Conservation (phyloP, 2,329 filamentous ascomycete genomes). For the Nigrospora sphaerica region DNA sequence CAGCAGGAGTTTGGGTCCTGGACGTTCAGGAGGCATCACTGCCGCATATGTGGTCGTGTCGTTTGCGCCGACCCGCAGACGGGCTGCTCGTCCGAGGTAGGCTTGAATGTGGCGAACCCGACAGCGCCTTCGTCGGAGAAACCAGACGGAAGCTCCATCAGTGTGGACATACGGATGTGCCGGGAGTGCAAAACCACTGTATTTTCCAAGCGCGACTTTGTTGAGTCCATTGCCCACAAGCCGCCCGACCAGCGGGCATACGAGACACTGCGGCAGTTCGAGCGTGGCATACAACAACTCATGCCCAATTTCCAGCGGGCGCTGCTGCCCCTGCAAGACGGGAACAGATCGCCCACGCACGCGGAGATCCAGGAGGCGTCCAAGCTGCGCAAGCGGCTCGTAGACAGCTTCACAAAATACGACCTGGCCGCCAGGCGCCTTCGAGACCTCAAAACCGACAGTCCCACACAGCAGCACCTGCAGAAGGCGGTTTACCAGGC, state of each 20-base stretch:
- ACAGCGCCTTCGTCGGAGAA: constrained; percentile 37
- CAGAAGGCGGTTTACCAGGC: constrained; percentile 79
- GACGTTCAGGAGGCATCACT: constrained; percentile 90
- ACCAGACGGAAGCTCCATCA: constrained; percentile 33
- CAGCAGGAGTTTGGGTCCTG: constrained; percentile 93
- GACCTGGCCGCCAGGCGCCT: constrained; percentile 75
- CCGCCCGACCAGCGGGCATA: constrained; percentile 75
- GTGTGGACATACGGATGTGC: constrained; percentile 84
- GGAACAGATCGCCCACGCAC: constrained; percentile 39
- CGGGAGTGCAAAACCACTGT: constrained; percentile 68
- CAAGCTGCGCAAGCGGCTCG: constrained; percentile 82
- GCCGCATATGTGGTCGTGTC: constrained; percentile 84
- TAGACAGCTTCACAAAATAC: constrained; percentile 85
- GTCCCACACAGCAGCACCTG: constrained; percentile 63
- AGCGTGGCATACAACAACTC: constrained; percentile 75
- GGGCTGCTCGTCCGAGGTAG: constrained; percentile 76
- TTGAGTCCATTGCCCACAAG: constrained; percentile 58
- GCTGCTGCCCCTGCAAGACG: constrained; percentile 60
- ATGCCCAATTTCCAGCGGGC: constrained; percentile 80
- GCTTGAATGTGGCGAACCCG: constrained; percentile 63
- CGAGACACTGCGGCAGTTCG: constrained; percentile 77
- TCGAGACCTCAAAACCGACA: constrained; percentile 68
- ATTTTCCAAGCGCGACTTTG: constrained; percentile 68
- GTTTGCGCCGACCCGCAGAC: constrained; percentile 86
- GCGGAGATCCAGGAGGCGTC: constrained; percentile 77